Base-by-base conservation (phyloP, 163 green algal genomes). In the Trebouxia gelatinosa region DNA sequence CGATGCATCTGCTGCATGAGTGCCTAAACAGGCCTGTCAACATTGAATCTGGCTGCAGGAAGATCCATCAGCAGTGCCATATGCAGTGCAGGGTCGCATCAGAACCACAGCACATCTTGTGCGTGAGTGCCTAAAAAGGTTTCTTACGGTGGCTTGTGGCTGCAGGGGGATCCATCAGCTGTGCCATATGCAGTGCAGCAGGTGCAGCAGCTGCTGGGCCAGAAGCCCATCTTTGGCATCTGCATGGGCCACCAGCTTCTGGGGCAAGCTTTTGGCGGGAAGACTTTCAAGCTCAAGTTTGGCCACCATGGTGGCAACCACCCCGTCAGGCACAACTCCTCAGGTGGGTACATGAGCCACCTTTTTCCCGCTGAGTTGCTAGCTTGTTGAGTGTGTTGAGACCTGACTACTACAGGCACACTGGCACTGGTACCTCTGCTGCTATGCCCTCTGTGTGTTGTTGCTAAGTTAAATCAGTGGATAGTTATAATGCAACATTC, bases 231-330 rank as follows among this genome's bases (percentile, higher is more conserved):
- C 75, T 98, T 99, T 87, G 96, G 96, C 81, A 99, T 99, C 85
- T 99, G 96, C 93, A 99, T 99, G 96, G 96, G 96, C 0, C 96
- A 99, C 88, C 94, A 98, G 85, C 85, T 98, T 19, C 83, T 98
- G 75, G 94, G 94, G 23, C 91, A 94, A 82, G 80, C 80, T 43
- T 74, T 80, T 48, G 96, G 96, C 57, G 94, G 89, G 72, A 93
- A 87, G 72, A 99, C 96, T 38, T 99, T 98, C 92, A 99, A 99
- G 91, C 90, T 99, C 48, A 97, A 97, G 83, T 99, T 99, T 84
- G 96, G 96, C 0, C 96, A 99, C 91, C 96, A 99, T 80, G 96
- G 96, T 75, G 96, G 95, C 80, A 99, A 99, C 92, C 96, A 99
- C 91, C 96, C 96, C 66, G 97, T 99, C 83, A 87, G 94, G 54